Base-by-base conservation (phyloP, 345 rosid species). In the Salix arbutifolia region DNA sequence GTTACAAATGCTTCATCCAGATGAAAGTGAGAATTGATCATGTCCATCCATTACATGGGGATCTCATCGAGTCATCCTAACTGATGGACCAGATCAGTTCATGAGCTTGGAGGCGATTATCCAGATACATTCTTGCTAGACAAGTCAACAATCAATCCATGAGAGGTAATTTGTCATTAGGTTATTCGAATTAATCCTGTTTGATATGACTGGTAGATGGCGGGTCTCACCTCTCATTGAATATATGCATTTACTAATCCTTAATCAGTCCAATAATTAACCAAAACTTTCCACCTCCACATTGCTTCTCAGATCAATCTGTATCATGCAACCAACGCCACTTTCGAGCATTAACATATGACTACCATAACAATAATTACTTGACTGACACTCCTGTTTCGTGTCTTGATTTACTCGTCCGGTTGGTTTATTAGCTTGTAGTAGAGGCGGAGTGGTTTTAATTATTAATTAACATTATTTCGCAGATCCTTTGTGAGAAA, bases 401-500 rank as follows among this genome's bases (percentile, higher is more conserved):
- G 16, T 74, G 64, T 61, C 35, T 77, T 37, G 2, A 38, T 70
- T 61, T 69, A 53, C 5, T 33, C 61, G 44, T 69, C 42, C 5
- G 8, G 1, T 40, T 33, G 35, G 35, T 33, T 33, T 33, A 33
- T 42, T 17, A 33, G 11, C 31, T 23, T 13, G 31, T 38, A 40
- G 62, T 38, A 19, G 33, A 28, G 65, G 78, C 30, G 17, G 21
- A 17, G 74, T 50, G 52, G 17, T 31, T 66, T 46, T 50, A 10
- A 46, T 72, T 81, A 70, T 53, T 30, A 73, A 40, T 67, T 30
- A 73, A 40, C 64, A 52, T 21, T n/a, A 70, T 67, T 64, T 70
- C 4, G 8, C 53, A 76, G 71, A 74, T 64, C 75, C 53, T 78
- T 73, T 81, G 78, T 65, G 85, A 78, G 26, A 68, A 76, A 70